Percentiles rank a stretch among this genome's conserved stretches.
phyloP scores from a whole-genome alignment of 2,329 filamentous ascomycete species.

The Parastagonospora avenae region DNA sequence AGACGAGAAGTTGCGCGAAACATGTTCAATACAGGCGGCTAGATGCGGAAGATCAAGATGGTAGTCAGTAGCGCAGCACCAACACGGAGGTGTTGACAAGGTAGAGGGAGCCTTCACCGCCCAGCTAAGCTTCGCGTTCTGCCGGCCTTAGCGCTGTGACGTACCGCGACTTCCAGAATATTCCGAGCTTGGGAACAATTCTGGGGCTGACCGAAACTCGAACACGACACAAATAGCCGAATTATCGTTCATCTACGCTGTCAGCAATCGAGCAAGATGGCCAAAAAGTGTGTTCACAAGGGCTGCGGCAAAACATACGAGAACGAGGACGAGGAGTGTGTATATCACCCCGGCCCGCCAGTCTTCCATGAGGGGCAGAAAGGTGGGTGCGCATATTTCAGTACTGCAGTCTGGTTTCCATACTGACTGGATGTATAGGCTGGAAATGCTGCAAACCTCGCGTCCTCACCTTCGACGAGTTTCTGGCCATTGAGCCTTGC shows the following conservation, averaged over 20 bases:
- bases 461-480: conserved; percentile 97
- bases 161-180: conserved; percentile 44
- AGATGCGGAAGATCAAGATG: background rate
- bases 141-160: conserved; percentile 32
- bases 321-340: conserved; percentile 80
- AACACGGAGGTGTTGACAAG: background rate
- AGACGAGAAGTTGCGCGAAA: conserved; percentile 41
- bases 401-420: conserved; percentile 1
- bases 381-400: conserved; percentile 60
- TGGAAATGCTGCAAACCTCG: conserved; percentile 99
- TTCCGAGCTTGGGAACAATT: conserved; percentile 31
- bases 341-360: conserved; percentile 91
- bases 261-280: conserved; percentile 54
- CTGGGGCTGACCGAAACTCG: conserved; percentile 15
- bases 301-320: conserved; percentile 90
- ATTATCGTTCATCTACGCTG: conserved; percentile 4
- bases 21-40: conserved; percentile 23
- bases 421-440: conserved; percentile 59
- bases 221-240: conserved; percentile 12
- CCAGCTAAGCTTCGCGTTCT: conserved; percentile 26
- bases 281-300: conserved; percentile 92
- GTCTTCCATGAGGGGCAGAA: conserved; percentile 97
- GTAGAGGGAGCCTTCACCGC: conserved; percentile 19
- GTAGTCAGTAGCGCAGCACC: background rate
- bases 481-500: conserved; percentile 89